A percentile compares a stretch with the other conserved stretches of the same genome.
Evolutionary conservation across 2,329 filamentous ascomycete genomes (phyloP).

Genomic region (Spiromastix sp.): DNA sequence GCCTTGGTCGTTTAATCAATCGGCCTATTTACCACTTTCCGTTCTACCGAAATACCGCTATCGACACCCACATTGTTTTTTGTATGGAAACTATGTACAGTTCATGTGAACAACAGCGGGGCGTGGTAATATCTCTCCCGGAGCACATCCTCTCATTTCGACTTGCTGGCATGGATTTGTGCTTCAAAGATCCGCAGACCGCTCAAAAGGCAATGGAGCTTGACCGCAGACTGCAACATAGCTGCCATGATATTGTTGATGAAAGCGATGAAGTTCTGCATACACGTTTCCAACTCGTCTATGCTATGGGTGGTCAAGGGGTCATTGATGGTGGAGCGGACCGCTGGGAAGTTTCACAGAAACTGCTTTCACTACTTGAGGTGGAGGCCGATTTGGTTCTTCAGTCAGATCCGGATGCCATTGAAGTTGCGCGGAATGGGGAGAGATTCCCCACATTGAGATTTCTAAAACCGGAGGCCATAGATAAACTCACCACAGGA

Average conservation of each 20-base stretch:
- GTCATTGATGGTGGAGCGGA: slow-evolving; percentile 40
- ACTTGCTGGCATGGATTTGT: slow-evolving; percentile 47
- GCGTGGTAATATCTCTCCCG: slow-evolving; percentile 51
- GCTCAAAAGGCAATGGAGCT: slow-evolving; percentile 17
- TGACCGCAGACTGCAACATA: slow-evolving; percentile 34
- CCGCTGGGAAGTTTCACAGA: slow-evolving; percentile 45
- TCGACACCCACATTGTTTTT: slow-evolving; percentile 21
- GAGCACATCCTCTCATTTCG: slow-evolving; percentile 55
- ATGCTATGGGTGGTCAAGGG: slow-evolving; percentile 47
- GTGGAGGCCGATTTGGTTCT: slow-evolving; percentile 7
- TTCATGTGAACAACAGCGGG: slow-evolving; percentile 39
- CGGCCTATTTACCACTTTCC: slow-evolving; percentile 38
- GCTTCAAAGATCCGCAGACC: slow-evolving; percentile 16
- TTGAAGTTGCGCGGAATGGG: slow-evolving; percentile 11
- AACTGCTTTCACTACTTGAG: slow-evolving; percentile 23
- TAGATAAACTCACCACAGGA: slow-evolving; percentile 6
- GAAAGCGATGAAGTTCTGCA: slow-evolving; percentile 57
- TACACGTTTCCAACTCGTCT: slow-evolving; percentile 51
- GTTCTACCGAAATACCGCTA: slow-evolving; percentile 36
- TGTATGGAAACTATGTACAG: slow-evolving; percentile 30
- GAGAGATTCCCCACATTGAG: slow-evolving; percentile 15
- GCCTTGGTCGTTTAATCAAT: slow-evolving; percentile 35
- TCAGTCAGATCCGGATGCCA: not conserved
- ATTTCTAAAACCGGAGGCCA: slow-evolving; percentile 11
- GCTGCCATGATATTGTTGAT: slow-evolving; percentile 49